Percentiles rank a stretch among this genome's conserved stretches.
Conservation (phyloP, 169 alveolate species). For the Babesia bovis region DNA sequence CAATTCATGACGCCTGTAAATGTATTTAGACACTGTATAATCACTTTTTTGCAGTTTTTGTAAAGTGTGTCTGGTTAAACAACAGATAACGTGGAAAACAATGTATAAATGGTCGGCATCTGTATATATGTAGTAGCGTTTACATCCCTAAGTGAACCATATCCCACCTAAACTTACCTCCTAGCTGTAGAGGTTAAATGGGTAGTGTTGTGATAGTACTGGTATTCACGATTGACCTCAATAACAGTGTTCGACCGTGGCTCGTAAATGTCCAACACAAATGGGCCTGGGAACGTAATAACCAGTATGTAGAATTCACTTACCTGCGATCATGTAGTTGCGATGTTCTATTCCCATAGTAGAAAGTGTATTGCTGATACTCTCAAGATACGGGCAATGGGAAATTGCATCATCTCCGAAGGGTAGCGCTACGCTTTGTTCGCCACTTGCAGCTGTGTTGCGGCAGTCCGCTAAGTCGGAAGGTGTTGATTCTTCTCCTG, state of each 20-base stretch:
- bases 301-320: neutral
- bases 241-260: conserved; percentile 59
- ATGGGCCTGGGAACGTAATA: conserved; percentile 28
- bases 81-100: too few relatives aligned
- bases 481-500: too few relatives aligned
- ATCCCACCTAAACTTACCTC: conserved; percentile 24
- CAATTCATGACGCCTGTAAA: conserved; percentile 72
- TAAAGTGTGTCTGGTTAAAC: too few relatives aligned
- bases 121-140: too few relatives aligned
- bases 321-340: conserved; percentile 55
- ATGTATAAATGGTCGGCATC: too few relatives aligned
- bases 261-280: conserved; percentile 53
- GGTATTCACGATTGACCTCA: conserved; percentile 54
- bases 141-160: too few relatives aligned
- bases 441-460: neutral
- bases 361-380: conserved; percentile 31
- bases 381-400: conserved; percentile 52
- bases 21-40: neutral
- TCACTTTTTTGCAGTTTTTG: too few relatives aligned
- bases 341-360: conserved; percentile 30
- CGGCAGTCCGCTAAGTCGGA: neutral
- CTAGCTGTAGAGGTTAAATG: conserved; percentile 50
- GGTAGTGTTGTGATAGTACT: conserved; percentile 49
- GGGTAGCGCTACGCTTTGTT: neutral
- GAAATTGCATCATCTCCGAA: too few relatives aligned